Evolutionary conservation across 495 filamentous ascomycete genomes (phyloP).

Genomic region (Saxophila tyrrhenica): DNA sequence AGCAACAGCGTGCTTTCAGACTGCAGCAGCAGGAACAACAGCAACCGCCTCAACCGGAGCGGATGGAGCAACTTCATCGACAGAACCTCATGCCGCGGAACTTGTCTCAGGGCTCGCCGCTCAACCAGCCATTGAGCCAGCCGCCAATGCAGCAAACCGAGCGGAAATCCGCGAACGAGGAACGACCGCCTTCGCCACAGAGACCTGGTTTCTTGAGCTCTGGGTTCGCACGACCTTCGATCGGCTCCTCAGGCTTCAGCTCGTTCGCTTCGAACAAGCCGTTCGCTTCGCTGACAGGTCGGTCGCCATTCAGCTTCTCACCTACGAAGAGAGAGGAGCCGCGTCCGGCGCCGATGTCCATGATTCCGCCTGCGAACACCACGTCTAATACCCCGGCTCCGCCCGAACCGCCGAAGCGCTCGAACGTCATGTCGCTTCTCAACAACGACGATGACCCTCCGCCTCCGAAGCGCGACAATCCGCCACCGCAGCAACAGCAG

Average conservation of each 20-base stretch:
- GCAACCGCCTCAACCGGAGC: slow-evolving; percentile 9
- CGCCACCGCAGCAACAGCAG: not conserved
- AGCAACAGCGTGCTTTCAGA: slow-evolving; percentile 11
- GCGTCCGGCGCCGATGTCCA: slow-evolving; percentile 5
- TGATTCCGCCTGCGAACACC: not conserved
- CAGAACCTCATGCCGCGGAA: not conserved
- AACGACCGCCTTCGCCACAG: slow-evolving; percentile 12
- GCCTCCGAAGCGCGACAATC: slow-evolving; percentile 10
- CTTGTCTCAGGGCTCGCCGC: slow-evolving; percentile 11
- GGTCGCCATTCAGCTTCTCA: slow-evolving; percentile 6
- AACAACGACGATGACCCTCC: slow-evolving; percentile 18
- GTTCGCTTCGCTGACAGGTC: slow-evolving; percentile 5
- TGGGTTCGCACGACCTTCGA: not conserved
- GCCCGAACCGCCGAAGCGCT: slow-evolving; percentile 19
- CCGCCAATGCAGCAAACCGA: slow-evolving; percentile 2
- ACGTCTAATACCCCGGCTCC: slow-evolving; percentile 8
- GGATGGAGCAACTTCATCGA: slow-evolving; percentile 7
- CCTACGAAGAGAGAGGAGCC: slow-evolving; percentile 14
- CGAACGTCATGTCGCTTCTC: slow-evolving; percentile 18
- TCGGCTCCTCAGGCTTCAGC: not conserved
- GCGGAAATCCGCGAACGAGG: slow-evolving; percentile 10
- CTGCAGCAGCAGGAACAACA: slow-evolving; percentile 16
- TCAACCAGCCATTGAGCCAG: slow-evolving; percentile 5
- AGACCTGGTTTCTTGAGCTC: not conserved
- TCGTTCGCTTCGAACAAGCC: not conserved